These are phyloP conservation scores for Trifolium fragiferum DNA, from an alignment of 306 rosid genomes.

Conservation along the genomic window DNA sequence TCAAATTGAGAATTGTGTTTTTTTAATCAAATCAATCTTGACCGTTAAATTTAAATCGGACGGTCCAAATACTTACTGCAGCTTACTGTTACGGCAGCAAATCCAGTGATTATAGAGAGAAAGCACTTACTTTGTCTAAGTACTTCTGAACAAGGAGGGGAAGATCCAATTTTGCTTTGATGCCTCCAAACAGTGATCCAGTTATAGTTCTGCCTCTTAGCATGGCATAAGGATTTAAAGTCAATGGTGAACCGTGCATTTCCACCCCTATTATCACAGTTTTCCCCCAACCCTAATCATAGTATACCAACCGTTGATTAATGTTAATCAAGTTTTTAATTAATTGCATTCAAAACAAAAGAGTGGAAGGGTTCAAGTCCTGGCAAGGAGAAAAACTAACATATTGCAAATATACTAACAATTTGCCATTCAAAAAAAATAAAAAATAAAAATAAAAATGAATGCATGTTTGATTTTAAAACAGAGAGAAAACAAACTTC, in stretches of 20 bases:
- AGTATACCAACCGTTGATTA: not conserved
- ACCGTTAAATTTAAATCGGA: too few relatives aligned
- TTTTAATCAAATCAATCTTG: too few relatives aligned
- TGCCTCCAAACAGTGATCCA: slow-evolving; percentile 57
- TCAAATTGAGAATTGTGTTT: too few relatives aligned
- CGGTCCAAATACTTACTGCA: too few relatives aligned
- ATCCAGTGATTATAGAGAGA: not conserved
- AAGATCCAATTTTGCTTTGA: slow-evolving; percentile 53
- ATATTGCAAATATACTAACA: too few relatives aligned
- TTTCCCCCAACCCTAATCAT: slow-evolving; percentile 65
- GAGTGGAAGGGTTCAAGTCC: too few relatives aligned
- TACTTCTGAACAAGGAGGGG: slow-evolving; percentile 47
- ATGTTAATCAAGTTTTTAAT: not conserved
- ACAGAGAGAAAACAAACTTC: slow-evolving; percentile 40
- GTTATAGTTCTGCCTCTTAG: slow-evolving; percentile 47
- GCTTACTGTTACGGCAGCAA: too few relatives aligned
- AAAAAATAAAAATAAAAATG: too few relatives aligned
- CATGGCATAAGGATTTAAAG: slow-evolving; percentile 40
- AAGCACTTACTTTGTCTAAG: slow-evolving; percentile 49
- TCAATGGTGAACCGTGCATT: slow-evolving; percentile 51
- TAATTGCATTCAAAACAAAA: not conserved
- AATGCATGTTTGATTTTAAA: not conserved
- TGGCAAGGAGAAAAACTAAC: too few relatives aligned
- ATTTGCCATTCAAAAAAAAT: too few relatives aligned
- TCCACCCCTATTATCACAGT: slow-evolving; percentile 63